phyloP scores from a whole-genome alignment of 176 grass and related monocot genomes.

The Cenchrus americanus region DNA sequence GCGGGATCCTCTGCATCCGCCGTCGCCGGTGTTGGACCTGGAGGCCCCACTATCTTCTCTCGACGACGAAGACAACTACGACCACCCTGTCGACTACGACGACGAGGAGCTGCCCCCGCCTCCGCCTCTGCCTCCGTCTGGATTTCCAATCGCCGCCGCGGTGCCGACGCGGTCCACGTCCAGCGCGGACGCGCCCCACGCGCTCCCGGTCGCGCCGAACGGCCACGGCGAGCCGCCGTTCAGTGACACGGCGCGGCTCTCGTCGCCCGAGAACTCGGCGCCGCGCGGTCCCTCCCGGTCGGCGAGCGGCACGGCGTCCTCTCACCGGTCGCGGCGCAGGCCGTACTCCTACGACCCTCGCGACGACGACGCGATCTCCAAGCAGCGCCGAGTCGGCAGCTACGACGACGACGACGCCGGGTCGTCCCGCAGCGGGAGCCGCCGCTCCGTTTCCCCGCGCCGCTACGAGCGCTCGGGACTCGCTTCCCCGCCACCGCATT shows the following conservation, averaged over 20 bases:
- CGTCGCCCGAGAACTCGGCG: slow-evolving; percentile 1
- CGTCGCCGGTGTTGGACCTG: slow-evolving; percentile 25
- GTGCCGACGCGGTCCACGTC: neutral
- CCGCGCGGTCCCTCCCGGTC: neutral
- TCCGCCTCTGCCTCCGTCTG: neutral
- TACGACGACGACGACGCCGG: neutral
- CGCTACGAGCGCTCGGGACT: neutral
- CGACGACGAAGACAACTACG: slow-evolving; percentile 7
- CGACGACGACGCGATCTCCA: slow-evolving; percentile 18
- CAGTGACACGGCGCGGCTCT: neutral
- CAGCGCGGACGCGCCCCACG: neutral
- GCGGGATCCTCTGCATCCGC: neutral
- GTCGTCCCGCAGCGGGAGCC: neutral
- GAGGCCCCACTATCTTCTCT: slow-evolving; percentile 21
- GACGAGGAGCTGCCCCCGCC: neutral
- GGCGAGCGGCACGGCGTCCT: neutral
- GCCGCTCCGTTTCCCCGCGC: neutral
- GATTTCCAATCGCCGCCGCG: no score
- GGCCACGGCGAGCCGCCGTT: neutral
- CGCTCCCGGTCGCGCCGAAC: neutral
- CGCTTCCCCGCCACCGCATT: neutral
- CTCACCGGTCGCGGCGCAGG: neutral
- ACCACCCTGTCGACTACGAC: neutral
- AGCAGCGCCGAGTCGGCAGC: neutral
- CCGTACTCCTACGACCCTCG: neutral